These are phyloP conservation scores for Cotoneaster glaucophyllus DNA, from an alignment of 306 rosid species.

Conservation along the genomic window DNA sequence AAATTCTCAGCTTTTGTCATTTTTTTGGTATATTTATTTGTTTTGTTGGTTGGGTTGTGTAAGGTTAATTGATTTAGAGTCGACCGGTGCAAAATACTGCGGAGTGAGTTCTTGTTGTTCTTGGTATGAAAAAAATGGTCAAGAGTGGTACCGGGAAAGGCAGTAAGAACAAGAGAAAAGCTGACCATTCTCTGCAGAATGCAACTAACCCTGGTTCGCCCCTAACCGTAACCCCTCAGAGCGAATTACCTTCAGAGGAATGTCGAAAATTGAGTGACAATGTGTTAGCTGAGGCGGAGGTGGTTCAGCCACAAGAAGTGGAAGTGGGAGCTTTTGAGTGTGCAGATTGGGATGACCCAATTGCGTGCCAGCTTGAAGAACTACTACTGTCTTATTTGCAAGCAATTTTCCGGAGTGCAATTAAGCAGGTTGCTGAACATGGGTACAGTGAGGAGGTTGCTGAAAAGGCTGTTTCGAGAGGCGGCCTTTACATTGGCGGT, in stretches of 20 bases:
- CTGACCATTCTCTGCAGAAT: conserved; percentile 14
- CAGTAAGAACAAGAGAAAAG: conserved; percentile 32
- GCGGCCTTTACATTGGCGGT: conserved; percentile 33
- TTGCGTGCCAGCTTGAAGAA: conserved; percentile 42
- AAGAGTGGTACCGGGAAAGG: conserved; percentile 21
- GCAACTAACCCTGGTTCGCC: background rate
- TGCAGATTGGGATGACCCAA: conserved; percentile 53
- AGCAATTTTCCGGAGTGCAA: conserved; percentile 37
- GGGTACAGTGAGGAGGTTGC: conserved; percentile 44
- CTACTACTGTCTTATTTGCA: conserved; percentile 39
- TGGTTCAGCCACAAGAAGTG: conserved; percentile 15
- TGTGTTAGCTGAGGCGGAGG: background rate
- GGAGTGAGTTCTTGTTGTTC: conserved; percentile 11
- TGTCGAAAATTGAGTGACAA: conserved; percentile 9
- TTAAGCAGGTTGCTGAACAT: conserved; percentile 29
- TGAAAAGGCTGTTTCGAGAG: conserved; percentile 36
- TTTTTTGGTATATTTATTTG: background rate
- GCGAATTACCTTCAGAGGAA: conserved; percentile 3
- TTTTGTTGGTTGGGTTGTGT: background rate
- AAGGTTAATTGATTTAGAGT: conserved; percentile 18
- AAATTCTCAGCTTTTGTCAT: background rate
- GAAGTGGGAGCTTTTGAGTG: conserved; percentile 15
- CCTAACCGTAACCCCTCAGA: conserved; percentile 19
- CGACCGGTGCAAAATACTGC: conserved; percentile 11
- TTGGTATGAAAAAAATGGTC: conserved; percentile 18